Percentiles rank a stretch among this genome's conserved stretches.
Conservation (phyloP, 352 stramenopile species). For the Phytophthora kernoviae region DNA sequence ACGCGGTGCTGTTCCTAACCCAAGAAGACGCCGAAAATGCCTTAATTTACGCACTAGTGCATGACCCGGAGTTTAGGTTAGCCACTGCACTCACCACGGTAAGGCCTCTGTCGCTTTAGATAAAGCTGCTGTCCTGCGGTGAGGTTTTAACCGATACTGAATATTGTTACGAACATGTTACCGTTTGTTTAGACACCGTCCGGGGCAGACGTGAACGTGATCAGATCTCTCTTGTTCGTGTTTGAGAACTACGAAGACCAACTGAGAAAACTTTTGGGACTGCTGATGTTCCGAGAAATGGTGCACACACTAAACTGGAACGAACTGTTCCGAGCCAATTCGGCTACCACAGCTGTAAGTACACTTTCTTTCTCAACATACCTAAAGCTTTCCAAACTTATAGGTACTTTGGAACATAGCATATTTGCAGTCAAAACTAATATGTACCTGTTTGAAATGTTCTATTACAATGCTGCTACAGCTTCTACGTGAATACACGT, state of each 20-base stretch:
- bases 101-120: constrained; percentile 9
- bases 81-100: constrained; percentile 62
- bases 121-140: not conserved
- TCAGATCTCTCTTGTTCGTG: constrained; percentile 72
- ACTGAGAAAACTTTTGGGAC: constrained; percentile 61
- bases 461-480: constrained; percentile 6
- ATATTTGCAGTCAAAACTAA: not conserved
- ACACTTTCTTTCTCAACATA: not conserved
- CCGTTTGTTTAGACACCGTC: constrained; percentile 32
- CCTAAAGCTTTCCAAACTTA: constrained; percentile 9
- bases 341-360: constrained; percentile 65
- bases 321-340: constrained; percentile 84
- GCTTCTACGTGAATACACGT: constrained; percentile 82
- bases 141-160: too few relatives aligned
- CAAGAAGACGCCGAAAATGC: constrained; percentile 70
- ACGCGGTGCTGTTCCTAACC: constrained; percentile 69
- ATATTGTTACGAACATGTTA: too few relatives aligned
- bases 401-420: not conserved
- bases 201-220: constrained; percentile 55
- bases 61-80: constrained; percentile 78
- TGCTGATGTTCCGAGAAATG: constrained; percentile 84
- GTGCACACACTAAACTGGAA: constrained; percentile 82
- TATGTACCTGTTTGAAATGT: not conserved
- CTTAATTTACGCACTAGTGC: constrained; percentile 76
- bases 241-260: constrained; percentile 81